Evolutionary conservation across 2,329 filamentous ascomycete genomes (phyloP).

Genomic region (Fusarium robinianum): DNA sequence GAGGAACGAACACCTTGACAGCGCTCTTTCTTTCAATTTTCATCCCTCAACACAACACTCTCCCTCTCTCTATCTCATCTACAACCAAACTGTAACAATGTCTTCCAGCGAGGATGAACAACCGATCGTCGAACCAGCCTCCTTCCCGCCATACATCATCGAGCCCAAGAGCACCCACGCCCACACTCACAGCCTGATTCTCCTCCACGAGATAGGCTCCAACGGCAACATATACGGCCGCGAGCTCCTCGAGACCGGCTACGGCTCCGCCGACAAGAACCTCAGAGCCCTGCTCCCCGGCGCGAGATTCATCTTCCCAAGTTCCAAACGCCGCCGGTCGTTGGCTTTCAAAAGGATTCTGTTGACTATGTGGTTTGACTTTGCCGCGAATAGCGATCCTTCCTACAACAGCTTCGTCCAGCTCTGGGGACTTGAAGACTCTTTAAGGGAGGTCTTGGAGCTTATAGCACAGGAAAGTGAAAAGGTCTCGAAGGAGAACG

Average conservation of each 20-base stretch:
- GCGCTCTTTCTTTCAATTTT: no score
- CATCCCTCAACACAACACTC: no score
- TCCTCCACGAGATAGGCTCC: conserved; percentile 41
- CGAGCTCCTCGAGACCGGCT: conserved; percentile 39
- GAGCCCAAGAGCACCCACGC: conserved; percentile 22
- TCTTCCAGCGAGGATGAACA: no score
- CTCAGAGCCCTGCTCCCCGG: conserved; percentile 43
- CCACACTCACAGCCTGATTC: conserved; percentile 38
- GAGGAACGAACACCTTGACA: no score
- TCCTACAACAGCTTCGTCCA: conserved; percentile 48
- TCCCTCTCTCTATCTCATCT: no score
- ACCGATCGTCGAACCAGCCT: no score
- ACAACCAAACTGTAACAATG: no score
- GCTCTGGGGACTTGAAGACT: conserved; percentile 50
- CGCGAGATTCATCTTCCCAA: conserved; percentile 57
- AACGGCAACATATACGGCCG: conserved; percentile 41
- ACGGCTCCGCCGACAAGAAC: conserved; percentile 28
- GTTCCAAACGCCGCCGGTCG: conserved; percentile 50
- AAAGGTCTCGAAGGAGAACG: conserved; percentile 40
- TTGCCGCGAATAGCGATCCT: conserved; percentile 47
- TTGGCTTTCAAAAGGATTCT: conserved; percentile 47
- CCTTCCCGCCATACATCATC: conserved; percentile 29
- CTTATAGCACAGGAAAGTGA: conserved; percentile 43
- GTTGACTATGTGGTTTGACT: conserved; percentile 58
- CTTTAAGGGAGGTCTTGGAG: conserved; percentile 40